Conservation (phyloP, 1,284 basidiomycete genomes). For the Cutaneotrichosporon mucoides region DNA sequence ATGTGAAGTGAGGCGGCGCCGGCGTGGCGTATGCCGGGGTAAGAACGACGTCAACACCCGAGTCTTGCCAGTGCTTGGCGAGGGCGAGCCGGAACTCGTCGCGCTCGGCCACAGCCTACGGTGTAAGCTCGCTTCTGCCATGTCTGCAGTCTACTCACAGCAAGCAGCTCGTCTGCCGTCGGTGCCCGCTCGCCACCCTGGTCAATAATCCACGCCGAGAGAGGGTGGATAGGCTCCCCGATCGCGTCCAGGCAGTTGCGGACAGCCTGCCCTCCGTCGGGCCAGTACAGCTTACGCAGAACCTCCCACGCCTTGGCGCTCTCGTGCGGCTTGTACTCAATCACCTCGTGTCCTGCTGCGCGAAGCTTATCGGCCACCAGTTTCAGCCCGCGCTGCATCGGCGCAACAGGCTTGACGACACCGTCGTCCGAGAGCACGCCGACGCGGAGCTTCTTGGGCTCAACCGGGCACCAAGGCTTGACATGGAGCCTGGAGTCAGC, state of each 20-base stretch:
- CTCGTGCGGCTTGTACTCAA: conserved; percentile 24
- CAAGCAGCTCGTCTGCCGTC: conserved; percentile 24
- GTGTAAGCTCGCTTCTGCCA: no score
- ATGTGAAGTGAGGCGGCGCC: conserved; percentile 31
- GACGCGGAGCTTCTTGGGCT: conserved; percentile 41
- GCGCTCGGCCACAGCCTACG: conserved; percentile 11
- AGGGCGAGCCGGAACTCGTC: conserved; percentile 31
- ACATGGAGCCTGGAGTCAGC: neutral
- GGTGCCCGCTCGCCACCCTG: conserved; percentile 12
- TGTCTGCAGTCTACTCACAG: conserved; percentile 17
- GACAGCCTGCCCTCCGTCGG: conserved; percentile 30
- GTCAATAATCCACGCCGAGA: conserved; percentile 36
- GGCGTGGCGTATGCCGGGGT: conserved; percentile 36
- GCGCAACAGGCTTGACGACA: conserved; percentile 42
- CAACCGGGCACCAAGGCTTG: conserved; percentile 28
- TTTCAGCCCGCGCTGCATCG: conserved; percentile 44
- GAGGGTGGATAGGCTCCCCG: conserved; percentile 34
- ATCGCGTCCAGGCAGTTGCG: conserved; percentile 17
- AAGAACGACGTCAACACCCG: conserved; percentile 40
- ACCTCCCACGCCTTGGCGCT: conserved; percentile 27
- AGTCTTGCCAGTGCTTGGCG: conserved; percentile 23
- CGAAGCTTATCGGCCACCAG: conserved; percentile 27
- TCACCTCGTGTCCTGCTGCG: conserved; percentile 24
- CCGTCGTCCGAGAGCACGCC: conserved; percentile 50
- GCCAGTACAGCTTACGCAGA: conserved; percentile 36